Base-by-base conservation (phyloP, 768 basidiomycete species). In the Boletus rufocinnamomeus region DNA sequence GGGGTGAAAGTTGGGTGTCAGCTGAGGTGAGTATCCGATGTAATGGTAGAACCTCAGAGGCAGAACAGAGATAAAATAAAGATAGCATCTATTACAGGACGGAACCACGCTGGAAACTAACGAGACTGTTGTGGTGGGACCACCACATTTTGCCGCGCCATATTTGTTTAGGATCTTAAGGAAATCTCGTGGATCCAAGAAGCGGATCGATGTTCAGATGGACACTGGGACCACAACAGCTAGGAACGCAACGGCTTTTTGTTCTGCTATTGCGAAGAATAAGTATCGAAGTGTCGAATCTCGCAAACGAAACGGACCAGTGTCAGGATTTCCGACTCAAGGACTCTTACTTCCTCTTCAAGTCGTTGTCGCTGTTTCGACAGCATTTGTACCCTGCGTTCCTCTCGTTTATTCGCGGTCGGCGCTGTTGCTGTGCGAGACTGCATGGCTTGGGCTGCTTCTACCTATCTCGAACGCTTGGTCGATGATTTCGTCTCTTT, bases 301-400 rank as follows among this genome's bases (percentile, higher is more conserved):
- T 17, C 9, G 16, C 25, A 37, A 54, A 54, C 13, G 19, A 47
- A 48, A 57, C 66, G 1, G 57, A 87, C 89, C 76, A 87, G 60
- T 10, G 75, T 75, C 60, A 84, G 69, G 2, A 91, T 76, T 63
- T 93, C 88, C 4, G 79, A 78, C 61, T 89, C 85, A 34, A 92
- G 68, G 2, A 77, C 74, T 46, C 74, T 74, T 3, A 87, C 72
- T 65, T 92, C 86, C 40, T 80, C 77, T 65, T 91, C 89, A 27
- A 92, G 72, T 49, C 81, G 79, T 68, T 88, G 83, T 38, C 86
- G 78, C 63, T 91, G 88, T 61, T 84, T 86, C 14, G 77, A 78
- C 7, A 91, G 74, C 70, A 83, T 79, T 58, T 88, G 86, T 32
- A 88, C 71, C 45, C 85, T 80, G 17, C 88, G 79, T 34, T 82